A percentile compares a stretch with the other conserved stretches of the same genome.
These are phyloP conservation scores for Pichia sp. DNA, from an alignment of 1,139 yeast genomes.

Conservation along the genomic window DNA sequence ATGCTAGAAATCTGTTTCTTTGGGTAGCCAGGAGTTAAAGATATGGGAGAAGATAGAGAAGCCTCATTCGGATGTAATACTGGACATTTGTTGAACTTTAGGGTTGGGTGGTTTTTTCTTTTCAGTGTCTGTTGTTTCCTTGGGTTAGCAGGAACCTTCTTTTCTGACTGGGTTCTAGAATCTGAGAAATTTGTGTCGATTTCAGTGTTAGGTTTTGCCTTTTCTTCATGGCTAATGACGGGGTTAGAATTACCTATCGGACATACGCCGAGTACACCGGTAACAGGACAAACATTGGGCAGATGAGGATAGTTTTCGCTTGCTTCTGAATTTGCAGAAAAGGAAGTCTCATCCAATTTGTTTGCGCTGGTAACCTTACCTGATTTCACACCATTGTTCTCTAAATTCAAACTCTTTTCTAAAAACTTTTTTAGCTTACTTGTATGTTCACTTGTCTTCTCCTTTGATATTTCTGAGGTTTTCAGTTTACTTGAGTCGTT, in stretches of 20 bases:
- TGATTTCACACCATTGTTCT: background rate
- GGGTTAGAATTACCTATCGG: slow-evolving; percentile 20
- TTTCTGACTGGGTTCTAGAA: background rate
- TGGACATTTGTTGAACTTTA: slow-evolving; percentile 24
- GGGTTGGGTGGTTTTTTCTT: background rate
- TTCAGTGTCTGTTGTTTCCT: background rate
- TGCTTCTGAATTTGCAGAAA: background rate
- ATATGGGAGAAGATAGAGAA: background rate
- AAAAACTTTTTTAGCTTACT: slow-evolving; percentile 31
- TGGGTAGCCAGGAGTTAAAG: background rate
- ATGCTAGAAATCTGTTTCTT: background rate
- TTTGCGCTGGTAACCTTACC: background rate
- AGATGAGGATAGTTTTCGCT: background rate
- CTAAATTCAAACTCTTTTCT: slow-evolving; percentile 23
- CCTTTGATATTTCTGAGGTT: slow-evolving; percentile 19
- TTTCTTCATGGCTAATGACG: background rate
- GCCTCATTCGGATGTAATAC: slow-evolving; percentile 25
- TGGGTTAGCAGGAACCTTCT: background rate
- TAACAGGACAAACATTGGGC: slow-evolving; percentile 23
- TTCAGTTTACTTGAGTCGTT: slow-evolving; percentile 10
- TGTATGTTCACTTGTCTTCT: slow-evolving; percentile 30
- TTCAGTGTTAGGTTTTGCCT: background rate
- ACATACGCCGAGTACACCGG: slow-evolving; percentile 25
- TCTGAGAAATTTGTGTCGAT: background rate
- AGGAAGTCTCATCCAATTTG: background rate